Evolutionary conservation across 345 rosid species (phyloP).

Genomic region (Eucalyptus erythrocorys): DNA sequence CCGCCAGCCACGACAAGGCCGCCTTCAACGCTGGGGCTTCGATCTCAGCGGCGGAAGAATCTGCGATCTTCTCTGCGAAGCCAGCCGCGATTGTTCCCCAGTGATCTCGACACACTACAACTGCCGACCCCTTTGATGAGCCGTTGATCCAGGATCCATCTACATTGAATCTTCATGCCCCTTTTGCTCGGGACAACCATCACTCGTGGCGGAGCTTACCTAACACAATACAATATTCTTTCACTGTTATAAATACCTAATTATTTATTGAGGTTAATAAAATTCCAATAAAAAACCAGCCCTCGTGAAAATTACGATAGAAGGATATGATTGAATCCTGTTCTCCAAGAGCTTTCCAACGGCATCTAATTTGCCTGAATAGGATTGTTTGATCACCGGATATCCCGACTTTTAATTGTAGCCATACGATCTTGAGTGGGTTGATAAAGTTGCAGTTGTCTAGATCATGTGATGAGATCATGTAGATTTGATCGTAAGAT

Average conservation of each 20-base stretch:
- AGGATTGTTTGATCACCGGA: rapidly evolving
- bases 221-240: neutral
- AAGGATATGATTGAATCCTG: neutral
- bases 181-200: neutral
- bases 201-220: neutral
- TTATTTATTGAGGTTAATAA: neutral
- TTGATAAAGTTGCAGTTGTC: neutral
- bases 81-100: neutral
- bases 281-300: neutral
- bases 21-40: neutral
- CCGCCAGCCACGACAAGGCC: neutral
- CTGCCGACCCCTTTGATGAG: neutral
- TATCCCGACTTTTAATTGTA: neutral
- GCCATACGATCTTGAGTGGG: neutral
- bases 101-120: neutral
- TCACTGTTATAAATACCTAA: neutral
- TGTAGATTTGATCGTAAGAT: neutral
- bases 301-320: neutral
- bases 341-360: neutral
- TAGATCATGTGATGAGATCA: neutral
- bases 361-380: neutral
- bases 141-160: neutral
- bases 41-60: neutral
- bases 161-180: neutral
- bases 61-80: neutral